Evolutionary conservation across 2,329 filamentous ascomycete species (phyloP).

Genomic region (Ascosphaera pollenicola): DNA sequence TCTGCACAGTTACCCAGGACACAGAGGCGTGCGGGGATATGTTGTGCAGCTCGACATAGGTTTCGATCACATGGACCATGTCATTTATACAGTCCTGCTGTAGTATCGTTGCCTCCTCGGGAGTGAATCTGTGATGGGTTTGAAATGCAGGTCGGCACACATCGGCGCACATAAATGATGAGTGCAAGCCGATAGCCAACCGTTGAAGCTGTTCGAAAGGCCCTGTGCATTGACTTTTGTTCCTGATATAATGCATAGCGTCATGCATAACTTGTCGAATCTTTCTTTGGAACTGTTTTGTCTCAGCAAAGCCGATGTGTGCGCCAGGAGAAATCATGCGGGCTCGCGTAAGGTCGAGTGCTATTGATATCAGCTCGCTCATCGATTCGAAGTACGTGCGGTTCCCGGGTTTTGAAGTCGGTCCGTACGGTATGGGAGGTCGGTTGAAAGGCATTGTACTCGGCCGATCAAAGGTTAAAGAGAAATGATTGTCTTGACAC

Average conservation of each 20-base stretch:
- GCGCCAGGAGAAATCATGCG: slow-evolving; percentile 31
- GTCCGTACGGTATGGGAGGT: slow-evolving; percentile 27
- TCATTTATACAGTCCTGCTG: slow-evolving; percentile 33
- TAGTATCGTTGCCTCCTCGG: slow-evolving; percentile 18
- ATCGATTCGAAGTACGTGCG: slow-evolving; percentile 36
- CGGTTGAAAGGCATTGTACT: slow-evolving; percentile 32
- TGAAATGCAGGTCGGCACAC: slow-evolving; percentile 39
- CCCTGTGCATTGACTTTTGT: slow-evolving; percentile 21
- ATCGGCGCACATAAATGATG: slow-evolving; percentile 39
- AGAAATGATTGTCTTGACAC: slow-evolving; percentile 42
- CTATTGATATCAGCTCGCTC: slow-evolving; percentile 30
- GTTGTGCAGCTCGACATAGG: slow-evolving; percentile 33
- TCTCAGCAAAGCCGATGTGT: slow-evolving; percentile 30
- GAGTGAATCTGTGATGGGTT: slow-evolving; percentile 22
- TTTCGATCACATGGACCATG: slow-evolving; percentile 33
- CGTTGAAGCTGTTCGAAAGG: slow-evolving; percentile 33
- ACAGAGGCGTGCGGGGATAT: slow-evolving; percentile 21
- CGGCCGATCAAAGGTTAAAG: slow-evolving; percentile 38
- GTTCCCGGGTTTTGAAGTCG: slow-evolving; percentile 25
- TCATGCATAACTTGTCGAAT: slow-evolving; percentile 36
- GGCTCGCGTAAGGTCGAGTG: slow-evolving; percentile 35
- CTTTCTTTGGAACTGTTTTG: slow-evolving; percentile 33
- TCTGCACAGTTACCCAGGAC: slow-evolving; percentile 25
- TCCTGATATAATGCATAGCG: slow-evolving; percentile 33
- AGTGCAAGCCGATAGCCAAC: slow-evolving; percentile 37